Evolutionary conservation across 2,329 filamentous ascomycete genomes (phyloP).

Genomic region (Fusarium musae): DNA sequence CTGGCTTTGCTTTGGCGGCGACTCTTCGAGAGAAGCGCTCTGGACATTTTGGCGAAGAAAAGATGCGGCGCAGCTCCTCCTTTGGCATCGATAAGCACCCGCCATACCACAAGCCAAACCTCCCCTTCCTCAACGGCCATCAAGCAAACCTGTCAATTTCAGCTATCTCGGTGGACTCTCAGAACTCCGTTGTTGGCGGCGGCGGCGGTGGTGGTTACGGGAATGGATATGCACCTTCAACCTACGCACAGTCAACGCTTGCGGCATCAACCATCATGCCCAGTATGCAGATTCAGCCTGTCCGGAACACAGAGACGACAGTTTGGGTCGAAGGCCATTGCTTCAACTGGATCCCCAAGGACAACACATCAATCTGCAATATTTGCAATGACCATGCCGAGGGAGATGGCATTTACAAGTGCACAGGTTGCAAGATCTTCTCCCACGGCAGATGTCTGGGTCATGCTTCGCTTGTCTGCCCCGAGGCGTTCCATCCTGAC

Average conservation of each 20-base stretch:
- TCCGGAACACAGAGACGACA: slow-evolving; percentile 80
- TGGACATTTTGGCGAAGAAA: slow-evolving; percentile 83
- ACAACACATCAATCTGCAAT: slow-evolving; percentile 71
- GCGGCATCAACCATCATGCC: slow-evolving; percentile 90
- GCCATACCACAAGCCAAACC: slow-evolving; percentile 74
- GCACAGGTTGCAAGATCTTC: slow-evolving; percentile 69
- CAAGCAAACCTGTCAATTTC: slow-evolving; percentile 69
- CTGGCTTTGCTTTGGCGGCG: slow-evolving; percentile 85
- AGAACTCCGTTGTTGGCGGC: slow-evolving; percentile 73
- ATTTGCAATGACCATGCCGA: slow-evolving; percentile 81
- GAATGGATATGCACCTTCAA: slow-evolving; percentile 79
- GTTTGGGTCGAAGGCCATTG: slow-evolving; percentile 90
- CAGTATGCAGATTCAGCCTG: slow-evolving; percentile 81
- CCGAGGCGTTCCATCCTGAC: slow-evolving; percentile 69
- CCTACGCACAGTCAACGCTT: slow-evolving; percentile 86
- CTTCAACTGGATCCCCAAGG: slow-evolving; percentile 72
- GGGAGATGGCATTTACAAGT: slow-evolving; percentile 79
- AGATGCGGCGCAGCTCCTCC: slow-evolving; percentile 90
- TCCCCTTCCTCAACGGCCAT: slow-evolving; percentile 78
- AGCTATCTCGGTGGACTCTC: slow-evolving; percentile 69
- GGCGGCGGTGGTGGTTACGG: slow-evolving; percentile 45
- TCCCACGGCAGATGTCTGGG: slow-evolving; percentile 71
- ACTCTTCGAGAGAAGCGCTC: slow-evolving; percentile 94
- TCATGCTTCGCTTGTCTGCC: slow-evolving; percentile 71
- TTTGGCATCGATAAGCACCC: slow-evolving; percentile 81